phyloP scores from a whole-genome alignment of 1,284 basidiomycete genomes.

The Apiotrichum gamsii region DNA sequence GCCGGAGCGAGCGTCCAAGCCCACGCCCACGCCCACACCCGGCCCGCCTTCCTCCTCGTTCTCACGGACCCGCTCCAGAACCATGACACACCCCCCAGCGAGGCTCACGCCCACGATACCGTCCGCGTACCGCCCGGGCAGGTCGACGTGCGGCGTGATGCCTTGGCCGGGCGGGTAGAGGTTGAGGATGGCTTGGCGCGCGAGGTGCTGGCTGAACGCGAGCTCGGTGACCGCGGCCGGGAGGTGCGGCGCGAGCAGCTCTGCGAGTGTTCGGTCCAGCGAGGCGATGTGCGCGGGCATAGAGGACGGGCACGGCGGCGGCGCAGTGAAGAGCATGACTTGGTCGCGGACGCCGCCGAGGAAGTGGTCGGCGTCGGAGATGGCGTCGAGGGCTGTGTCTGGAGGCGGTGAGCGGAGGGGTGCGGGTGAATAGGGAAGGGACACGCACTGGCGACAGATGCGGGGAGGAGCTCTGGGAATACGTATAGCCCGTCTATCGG shows the following conservation, averaged over 20 bases:
- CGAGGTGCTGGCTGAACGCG: conserved; percentile 28
- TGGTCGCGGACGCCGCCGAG: conserved; percentile 40
- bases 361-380: conserved; percentile 37
- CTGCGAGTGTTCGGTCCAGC: conserved; percentile 15
- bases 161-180: conserved; percentile 48
- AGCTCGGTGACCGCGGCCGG: conserved; percentile 1
- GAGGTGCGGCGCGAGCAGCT: conserved; percentile 13
- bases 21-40: too few species aligned
- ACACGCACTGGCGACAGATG: conserved; percentile 8
- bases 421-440: not conserved
- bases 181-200: conserved; percentile 49
- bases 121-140: conserved; percentile 48
- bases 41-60: not conserved
- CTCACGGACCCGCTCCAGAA: conserved; percentile 12
- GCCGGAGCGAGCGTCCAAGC: too few species aligned
- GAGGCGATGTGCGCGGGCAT: conserved; percentile 24
- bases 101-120: conserved; percentile 44
- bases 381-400: conserved; percentile 21
- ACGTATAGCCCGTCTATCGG: conserved; percentile 16
- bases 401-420: not conserved
- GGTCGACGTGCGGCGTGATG: conserved; percentile 49
- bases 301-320: not conserved
- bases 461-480: conserved; percentile 12
- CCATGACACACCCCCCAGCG: conserved; percentile 38
- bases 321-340: conserved; percentile 43